These are phyloP conservation scores for Plasmodium inui DNA, from an alignment of 169 alveolate species.

Conservation along the genomic window DNA sequence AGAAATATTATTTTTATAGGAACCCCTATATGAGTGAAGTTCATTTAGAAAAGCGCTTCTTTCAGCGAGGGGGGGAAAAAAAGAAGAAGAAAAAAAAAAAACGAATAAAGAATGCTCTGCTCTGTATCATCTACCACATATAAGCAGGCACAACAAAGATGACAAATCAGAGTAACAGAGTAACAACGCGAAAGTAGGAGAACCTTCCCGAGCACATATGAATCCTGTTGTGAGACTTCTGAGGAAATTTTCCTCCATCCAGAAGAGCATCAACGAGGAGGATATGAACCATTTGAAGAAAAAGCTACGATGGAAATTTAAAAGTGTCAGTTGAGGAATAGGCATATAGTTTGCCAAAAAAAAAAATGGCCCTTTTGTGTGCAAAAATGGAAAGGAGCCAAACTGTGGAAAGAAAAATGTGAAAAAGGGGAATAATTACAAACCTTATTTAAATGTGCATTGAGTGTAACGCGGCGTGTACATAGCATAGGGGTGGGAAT, in stretches of 20 bases:
- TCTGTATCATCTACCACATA: neutral
- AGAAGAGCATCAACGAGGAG: slow-evolving; percentile 15
- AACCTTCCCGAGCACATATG: slow-evolving; percentile 5
- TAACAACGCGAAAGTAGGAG: neutral
- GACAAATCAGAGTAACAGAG: neutral
- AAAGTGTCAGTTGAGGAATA: slow-evolving; percentile 58
- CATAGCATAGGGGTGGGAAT: neutral
- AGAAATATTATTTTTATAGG: neutral
- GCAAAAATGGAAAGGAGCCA: neutral
- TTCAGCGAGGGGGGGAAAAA: neutral
- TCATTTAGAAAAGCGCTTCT: neutral
- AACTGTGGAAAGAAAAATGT: neutral
- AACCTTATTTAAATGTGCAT: neutral
- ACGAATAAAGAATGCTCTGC: neutral
- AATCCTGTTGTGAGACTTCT: neutral
- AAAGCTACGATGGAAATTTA: slow-evolving; percentile 57
- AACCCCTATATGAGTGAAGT: neutral
- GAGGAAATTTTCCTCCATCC: slow-evolving; percentile 18
- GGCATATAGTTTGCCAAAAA: neutral
- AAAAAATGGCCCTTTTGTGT: slow-evolving; percentile 3
- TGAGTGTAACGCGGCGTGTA: neutral
- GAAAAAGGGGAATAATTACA: neutral
- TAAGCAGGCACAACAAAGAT: neutral
- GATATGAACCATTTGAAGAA: slow-evolving; percentile 33
- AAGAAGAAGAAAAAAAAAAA: neutral